phyloP scores from a whole-genome alignment of 176 grass and related monocot genomes.

The Ensete ventricosum region DNA sequence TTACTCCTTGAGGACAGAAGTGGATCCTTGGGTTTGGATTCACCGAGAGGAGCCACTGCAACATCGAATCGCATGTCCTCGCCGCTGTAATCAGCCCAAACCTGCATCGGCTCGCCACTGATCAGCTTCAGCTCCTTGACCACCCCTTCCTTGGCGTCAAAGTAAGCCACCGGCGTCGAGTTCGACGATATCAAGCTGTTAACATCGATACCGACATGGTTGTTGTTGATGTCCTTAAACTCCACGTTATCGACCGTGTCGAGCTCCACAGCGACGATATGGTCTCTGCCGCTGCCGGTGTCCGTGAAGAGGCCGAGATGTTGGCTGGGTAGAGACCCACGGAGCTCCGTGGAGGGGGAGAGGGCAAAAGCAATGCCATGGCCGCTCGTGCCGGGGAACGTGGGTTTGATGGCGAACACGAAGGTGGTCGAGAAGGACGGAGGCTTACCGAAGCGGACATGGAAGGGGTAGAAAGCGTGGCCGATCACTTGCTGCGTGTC shows the following conservation, averaged over 20 bases:
- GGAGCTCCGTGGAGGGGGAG: slow-evolving; percentile 8
- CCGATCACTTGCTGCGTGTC: neutral
- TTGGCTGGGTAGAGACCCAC: slow-evolving; percentile 25
- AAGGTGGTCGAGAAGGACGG: slow-evolving; percentile 34
- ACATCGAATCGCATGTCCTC: slow-evolving; percentile 16
- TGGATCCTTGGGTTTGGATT: slow-evolving; percentile 24
- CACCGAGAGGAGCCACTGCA: slow-evolving; percentile 26
- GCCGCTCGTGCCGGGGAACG: slow-evolving; percentile 20
- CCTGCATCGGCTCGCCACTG: slow-evolving; percentile 40
- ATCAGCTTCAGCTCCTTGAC: slow-evolving; percentile 28
- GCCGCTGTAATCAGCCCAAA: slow-evolving; percentile 40
- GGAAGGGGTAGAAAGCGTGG: slow-evolving; percentile 8
- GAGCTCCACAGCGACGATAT: slow-evolving; percentile 45
- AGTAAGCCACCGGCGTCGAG: slow-evolving; percentile 24
- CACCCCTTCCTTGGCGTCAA: slow-evolving; percentile 20
- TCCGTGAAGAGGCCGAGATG: slow-evolving; percentile 39
- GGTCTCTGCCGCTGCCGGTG: slow-evolving; percentile 14
- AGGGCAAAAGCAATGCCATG: slow-evolving; percentile 39
- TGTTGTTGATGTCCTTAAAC: slow-evolving; percentile 27
- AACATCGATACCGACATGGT: slow-evolving; percentile 55
- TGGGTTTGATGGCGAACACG: slow-evolving; percentile 36
- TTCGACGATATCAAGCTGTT: slow-evolving; percentile 5
- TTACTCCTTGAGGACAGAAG: slow-evolving; percentile 24
- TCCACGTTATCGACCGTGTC: slow-evolving; percentile 44
- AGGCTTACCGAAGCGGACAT: neutral